Evolutionary conservation across 345 rosid species (phyloP).

Genomic region (Salix viminalis): DNA sequence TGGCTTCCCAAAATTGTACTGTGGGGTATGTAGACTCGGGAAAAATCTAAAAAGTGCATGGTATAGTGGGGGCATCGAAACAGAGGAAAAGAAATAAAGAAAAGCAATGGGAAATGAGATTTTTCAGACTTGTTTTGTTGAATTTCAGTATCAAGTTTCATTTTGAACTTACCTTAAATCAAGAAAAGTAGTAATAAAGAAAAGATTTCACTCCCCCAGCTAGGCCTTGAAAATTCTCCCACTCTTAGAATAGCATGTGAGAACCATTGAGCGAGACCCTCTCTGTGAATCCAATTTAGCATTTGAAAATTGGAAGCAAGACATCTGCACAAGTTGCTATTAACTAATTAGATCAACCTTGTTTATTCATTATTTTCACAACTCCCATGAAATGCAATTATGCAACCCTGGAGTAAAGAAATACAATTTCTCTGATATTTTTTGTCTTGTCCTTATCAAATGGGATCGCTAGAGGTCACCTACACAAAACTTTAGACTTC

Average conservation of each 20-base stretch:
- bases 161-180: neutral
- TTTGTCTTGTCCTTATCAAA: neutral
- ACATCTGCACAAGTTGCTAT: neutral
- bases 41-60: neutral
- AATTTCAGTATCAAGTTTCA: neutral
- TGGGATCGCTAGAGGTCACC: neutral
- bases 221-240: neutral
- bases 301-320: neutral
- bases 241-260: neutral
- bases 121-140: neutral
- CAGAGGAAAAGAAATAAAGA: neutral
- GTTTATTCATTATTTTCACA: neutral
- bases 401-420: neutral
- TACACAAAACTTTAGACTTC: neutral
- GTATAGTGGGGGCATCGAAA: neutral
- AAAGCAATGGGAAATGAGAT: neutral
- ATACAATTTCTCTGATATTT: neutral
- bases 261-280: no score
- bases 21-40: neutral
- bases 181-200: neutral
- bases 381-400: neutral
- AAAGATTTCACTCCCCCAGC: neutral
- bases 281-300: neutral
- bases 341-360: neutral
- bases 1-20: constrained; percentile 1